Evolutionary conservation across 2,329 filamentous ascomycete genomes (phyloP).

Genomic region (Meredithiella fracta): DNA sequence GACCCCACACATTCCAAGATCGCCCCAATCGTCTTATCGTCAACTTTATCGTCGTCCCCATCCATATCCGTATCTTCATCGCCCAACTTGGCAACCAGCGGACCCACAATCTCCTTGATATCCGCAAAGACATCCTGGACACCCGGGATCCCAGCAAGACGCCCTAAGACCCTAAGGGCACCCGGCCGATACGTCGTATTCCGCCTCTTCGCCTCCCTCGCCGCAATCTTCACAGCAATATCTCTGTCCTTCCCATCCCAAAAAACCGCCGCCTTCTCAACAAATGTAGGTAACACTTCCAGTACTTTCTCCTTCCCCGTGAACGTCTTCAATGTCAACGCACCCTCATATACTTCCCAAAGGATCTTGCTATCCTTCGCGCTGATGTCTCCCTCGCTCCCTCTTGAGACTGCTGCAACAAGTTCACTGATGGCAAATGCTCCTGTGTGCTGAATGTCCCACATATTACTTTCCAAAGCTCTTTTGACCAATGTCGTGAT

Average conservation of each 20-base stretch:
- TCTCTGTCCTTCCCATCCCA: constrained; percentile 36
- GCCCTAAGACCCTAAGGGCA: constrained; percentile 55
- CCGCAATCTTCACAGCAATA: constrained; percentile 59
- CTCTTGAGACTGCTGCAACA: constrained; percentile 46
- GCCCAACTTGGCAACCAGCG: constrained; percentile 21
- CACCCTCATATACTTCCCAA: constrained; percentile 73
- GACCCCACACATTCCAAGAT: constrained; percentile 30
- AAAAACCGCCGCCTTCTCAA: constrained; percentile 43
- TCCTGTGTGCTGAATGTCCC: constrained; percentile 79
- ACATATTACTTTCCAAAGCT: constrained; percentile 64
- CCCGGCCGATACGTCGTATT: constrained; percentile 70
- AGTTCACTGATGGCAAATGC: constrained; percentile 66
- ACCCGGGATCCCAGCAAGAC: constrained; percentile 49
- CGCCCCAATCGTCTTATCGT: constrained; percentile 16
- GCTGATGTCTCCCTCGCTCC: constrained; percentile 42
- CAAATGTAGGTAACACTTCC: constrained; percentile 62
- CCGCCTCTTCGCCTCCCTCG: constrained; percentile 81
- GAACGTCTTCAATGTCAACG: constrained; percentile 79
- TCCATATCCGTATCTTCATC: constrained; percentile 22
- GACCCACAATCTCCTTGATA: constrained; percentile 49
- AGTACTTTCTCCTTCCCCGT: constrained; percentile 77
- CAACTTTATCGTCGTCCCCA: constrained; percentile 15
- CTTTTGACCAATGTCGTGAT: constrained; percentile 53
- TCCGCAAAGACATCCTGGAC: constrained; percentile 49
- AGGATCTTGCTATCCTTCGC: constrained; percentile 43